phyloP scores from a whole-genome alignment of 2,329 filamentous ascomycete species.

The Xylaria sp. region DNA sequence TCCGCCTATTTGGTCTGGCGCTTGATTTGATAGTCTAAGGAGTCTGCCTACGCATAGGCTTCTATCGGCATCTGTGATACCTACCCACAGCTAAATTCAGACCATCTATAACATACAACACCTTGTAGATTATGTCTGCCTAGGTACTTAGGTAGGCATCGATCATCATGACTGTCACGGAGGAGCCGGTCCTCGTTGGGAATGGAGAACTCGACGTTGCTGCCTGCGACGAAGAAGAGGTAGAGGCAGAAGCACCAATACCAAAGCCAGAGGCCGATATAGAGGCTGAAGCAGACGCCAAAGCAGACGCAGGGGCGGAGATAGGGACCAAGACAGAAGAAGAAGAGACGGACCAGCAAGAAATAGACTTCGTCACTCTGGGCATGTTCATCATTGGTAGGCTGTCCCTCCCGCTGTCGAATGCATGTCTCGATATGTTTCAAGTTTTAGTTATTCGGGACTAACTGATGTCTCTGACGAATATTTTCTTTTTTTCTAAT shows the following conservation, averaged over 20 bases:
- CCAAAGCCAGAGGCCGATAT: not conserved
- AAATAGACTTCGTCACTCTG: constrained; percentile 74
- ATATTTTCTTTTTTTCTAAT: not conserved
- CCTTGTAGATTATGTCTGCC: constrained; percentile 27
- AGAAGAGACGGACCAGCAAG: constrained; percentile 48
- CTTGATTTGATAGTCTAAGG: not conserved
- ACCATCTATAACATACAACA: not conserved
- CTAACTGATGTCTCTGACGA: not conserved
- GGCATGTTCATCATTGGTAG: constrained; percentile 81
- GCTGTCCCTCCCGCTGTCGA: constrained; percentile 40
- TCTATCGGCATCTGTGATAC: constrained; percentile 6
- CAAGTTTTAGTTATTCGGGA: not conserved
- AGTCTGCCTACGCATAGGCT: constrained; percentile 6
- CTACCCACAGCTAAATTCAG: not conserved
- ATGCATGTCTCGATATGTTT: constrained; percentile 1
- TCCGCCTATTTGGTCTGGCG: not conserved
- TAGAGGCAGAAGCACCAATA: not conserved
- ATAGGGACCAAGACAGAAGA: constrained; percentile 8
- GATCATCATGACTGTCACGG: constrained; percentile 31
- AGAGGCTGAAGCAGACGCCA: not conserved
- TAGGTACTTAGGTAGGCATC: constrained; percentile 26
- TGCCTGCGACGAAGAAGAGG: constrained; percentile 26
- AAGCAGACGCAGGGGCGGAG: no score
- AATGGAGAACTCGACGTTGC: constrained; percentile 7
- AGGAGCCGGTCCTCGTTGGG: constrained; percentile 10